Evolutionary conservation across 1,139 yeast genomes (phyloP).

Genomic region (Protomyces gravidus): DNA sequence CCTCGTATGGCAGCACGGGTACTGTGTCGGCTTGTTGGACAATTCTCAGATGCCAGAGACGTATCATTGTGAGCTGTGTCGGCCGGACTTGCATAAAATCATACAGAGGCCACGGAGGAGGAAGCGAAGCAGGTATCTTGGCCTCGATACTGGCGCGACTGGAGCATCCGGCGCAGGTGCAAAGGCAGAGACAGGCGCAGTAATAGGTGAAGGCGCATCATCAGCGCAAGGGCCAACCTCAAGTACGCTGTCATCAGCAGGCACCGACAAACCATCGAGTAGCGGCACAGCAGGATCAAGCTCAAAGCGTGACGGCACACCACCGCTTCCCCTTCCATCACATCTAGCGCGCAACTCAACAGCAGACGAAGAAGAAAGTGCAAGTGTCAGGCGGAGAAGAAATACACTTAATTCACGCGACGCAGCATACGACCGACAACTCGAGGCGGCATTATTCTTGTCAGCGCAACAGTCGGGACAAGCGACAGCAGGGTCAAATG

Average conservation of each 20-base stretch:
- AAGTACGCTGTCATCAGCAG: neutral
- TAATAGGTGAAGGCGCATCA: neutral
- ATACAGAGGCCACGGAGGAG: constrained; percentile 14
- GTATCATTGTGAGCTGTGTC: constrained; percentile 53
- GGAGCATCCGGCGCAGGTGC: neutral
- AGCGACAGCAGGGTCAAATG: constrained; percentile 4
- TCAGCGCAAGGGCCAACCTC: neutral
- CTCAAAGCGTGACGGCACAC: neutral
- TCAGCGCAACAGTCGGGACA: constrained; percentile 22
- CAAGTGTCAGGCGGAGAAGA: constrained; percentile 35
- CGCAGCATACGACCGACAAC: constrained; percentile 44
- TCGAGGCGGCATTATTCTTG: constrained; percentile 22
- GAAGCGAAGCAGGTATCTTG: constrained; percentile 3
- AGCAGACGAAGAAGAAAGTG: neutral
- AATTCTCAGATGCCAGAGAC: constrained; percentile 46
- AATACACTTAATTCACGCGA: constrained; percentile 45
- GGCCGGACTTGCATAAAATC: constrained; percentile 43
- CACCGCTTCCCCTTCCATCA: neutral
- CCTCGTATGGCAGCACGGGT: constrained; percentile 78
- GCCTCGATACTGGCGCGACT: neutral
- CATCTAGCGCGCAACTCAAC: neutral
- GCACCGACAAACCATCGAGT: neutral
- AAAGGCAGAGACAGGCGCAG: neutral
- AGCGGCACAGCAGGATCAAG: neutral
- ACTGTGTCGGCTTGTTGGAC: constrained; percentile 54